Base-by-base conservation (phyloP, 1,284 basidiomycete genomes). In the Abortiporus biennis region DNA sequence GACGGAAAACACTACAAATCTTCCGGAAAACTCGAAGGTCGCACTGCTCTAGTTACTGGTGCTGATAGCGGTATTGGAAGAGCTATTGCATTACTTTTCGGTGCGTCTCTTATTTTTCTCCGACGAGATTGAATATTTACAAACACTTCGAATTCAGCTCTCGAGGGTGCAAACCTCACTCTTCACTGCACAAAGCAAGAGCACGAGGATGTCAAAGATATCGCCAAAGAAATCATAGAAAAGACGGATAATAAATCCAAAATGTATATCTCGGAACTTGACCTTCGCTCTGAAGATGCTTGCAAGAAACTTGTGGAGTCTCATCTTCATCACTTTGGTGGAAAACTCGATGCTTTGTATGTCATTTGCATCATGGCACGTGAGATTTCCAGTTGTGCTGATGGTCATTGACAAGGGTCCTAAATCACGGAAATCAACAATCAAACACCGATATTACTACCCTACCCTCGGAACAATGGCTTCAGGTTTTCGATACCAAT, bases 121-220 rank as follows among this genome's bases (percentile, higher is more conserved):
- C 6, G 22, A 35, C 33, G 31, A n/a, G n/a, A n/a, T n/a, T n/a
- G 19, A 11, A 17, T 3, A 2, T 22, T 2, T 24, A n/a, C n/a
- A n/a, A n/a, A n/a, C n/a, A n/a, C n/a, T n/a, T n/a, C n/a, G n/a
- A n/a, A n/a, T n/a, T 20, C 41, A 68, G 77, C 78, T 1, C 59
- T 78, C 20, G 78, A 81, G 57, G 78, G 78, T 4, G 78, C 77
- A 16, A 68, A 76, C 44, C 56, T 77, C 24, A 70, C 78, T 2
- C 55, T 81, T 32, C 63, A 68, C 31, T 72, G 76, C 57, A 63
- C 74, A 19, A 65, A 71, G 1, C 50, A 62, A 25, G 67, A 83
- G 54, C 59, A 72, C 51, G 52, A 69, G 43, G 79, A 81, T 47
- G 62, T 64, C 2, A 50, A 64, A 36, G 61, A 64, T 17, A 55